A percentile compares a stretch with the other conserved stretches of the same genome.
phyloP scores from a whole-genome alignment of 805 yeast genomes.

The Spathaspora girioi region DNA sequence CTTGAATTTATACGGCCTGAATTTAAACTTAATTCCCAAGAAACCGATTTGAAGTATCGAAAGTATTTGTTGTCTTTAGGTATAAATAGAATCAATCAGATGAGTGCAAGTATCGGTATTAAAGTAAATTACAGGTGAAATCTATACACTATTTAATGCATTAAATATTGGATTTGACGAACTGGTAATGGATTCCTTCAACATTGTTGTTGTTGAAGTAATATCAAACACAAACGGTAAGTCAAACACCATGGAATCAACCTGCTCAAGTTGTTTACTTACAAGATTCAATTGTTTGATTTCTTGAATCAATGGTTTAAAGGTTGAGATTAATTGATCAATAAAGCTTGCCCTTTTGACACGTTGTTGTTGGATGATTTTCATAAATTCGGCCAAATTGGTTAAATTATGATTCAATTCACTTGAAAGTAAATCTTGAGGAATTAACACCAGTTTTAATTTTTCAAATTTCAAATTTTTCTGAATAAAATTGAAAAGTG shows the following conservation, averaged over 20 bases:
- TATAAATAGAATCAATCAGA: constrained; percentile 21
- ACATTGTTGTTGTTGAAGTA: background rate
- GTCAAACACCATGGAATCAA: constrained; percentile 9
- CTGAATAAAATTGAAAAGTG: constrained; percentile 22
- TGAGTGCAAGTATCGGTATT: constrained; percentile 20
- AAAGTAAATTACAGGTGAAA: constrained; percentile 5
- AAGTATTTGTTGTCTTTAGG: constrained; percentile 36
- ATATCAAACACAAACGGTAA: constrained; percentile 5
- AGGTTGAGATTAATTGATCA: constrained; percentile 1
- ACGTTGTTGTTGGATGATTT: constrained; percentile 7
- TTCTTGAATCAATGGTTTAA: constrained; percentile 6
- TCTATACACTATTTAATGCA: constrained; percentile 2
- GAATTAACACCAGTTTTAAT: constrained; percentile 14
- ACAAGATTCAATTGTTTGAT: constrained; percentile 7
- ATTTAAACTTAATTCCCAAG: constrained; percentile 23
- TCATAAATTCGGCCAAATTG: constrained; percentile 13
- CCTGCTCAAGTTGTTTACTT: constrained; percentile 7
- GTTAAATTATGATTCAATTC: constrained; percentile 16
- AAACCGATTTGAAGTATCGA: constrained; percentile 31
- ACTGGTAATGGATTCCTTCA: constrained; percentile 5
- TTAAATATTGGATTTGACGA: constrained; percentile 5
- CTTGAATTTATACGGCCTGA: constrained; percentile 29
- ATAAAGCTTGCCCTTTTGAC: constrained; percentile 1
- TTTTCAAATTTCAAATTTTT: constrained; percentile 30
- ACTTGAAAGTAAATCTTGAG: constrained; percentile 13